A percentile compares a stretch with the other conserved stretches of the same genome.
These are phyloP conservation scores for Monilinia laxa DNA, from an alignment of 2,329 filamentous ascomycete species.

Conservation along the genomic window DNA sequence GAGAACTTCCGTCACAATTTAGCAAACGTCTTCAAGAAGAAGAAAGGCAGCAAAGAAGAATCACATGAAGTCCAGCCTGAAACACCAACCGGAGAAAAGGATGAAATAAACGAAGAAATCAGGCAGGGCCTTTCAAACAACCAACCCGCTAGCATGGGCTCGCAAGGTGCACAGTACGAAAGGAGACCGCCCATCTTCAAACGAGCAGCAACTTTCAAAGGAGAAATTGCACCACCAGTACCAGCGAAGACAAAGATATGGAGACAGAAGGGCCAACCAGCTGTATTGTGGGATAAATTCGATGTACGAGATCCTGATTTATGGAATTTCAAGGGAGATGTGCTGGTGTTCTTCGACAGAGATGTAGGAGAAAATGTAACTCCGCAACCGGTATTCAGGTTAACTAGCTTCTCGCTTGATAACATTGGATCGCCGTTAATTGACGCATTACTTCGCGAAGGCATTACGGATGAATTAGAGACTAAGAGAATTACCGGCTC, in stretches of 20 bases:
- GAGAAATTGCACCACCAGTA: background rate
- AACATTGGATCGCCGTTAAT: constrained; percentile 56
- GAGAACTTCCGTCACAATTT: constrained; percentile 20
- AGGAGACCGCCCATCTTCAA: background rate
- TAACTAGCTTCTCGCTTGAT: constrained; percentile 60
- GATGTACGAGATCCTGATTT: constrained; percentile 19
- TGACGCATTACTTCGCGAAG: constrained; percentile 54
- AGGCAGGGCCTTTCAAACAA: background rate
- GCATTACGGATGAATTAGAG: constrained; percentile 52
- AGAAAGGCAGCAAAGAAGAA: constrained; percentile 17
- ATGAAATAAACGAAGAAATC: constrained; percentile 8
- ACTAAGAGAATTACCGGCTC: constrained; percentile 31
- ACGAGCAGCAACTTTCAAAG: background rate
- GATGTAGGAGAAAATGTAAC: constrained; percentile 42
- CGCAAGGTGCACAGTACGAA: background rate
- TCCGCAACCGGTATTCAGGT: constrained; percentile 54
- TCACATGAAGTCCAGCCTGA: background rate
- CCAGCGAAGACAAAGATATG: constrained; percentile 8
- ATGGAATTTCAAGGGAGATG: constrained; percentile 61
- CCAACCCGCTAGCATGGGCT: background rate
- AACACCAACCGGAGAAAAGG: constrained; percentile 8
- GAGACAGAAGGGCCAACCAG: background rate
- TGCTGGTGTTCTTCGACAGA: constrained; percentile 55
- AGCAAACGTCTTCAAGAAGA: constrained; percentile 22
- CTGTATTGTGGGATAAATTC: constrained; percentile 7